Base-by-base conservation (phyloP, 2,329 filamentous ascomycete species). In the Annulohypoxylon truncatum region DNA sequence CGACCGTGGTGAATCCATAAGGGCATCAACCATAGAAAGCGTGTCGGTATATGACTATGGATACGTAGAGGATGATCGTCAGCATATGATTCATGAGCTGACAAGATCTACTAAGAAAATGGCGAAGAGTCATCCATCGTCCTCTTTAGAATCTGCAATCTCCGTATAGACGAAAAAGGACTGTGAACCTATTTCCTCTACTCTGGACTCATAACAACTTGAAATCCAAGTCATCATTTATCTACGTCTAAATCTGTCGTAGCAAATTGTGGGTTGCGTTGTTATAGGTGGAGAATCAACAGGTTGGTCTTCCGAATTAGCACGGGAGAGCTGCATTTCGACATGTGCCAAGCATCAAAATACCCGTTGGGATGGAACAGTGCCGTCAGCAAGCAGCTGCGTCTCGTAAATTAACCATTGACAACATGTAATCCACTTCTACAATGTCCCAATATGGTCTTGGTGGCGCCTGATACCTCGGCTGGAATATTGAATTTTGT, bases 391-490 rank as follows among this genome's bases (percentile, higher is more conserved):
- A 67, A 67, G 67, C 63, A 66, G 57, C 59, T 67, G 64, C 56
- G 26, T 65, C 64, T 74, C 74, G 72, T 73, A 75, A 72, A 72
- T 57, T 53, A 64, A 58, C 70, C 72, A 74, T 70, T 68, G 58
- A 59, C 33, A 51, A 53, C 20, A 54, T 55, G 47, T 44, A 67
- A 61, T 58, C 56, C 54, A 59, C 42, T 52, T 48, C 38, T 58
- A 51, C 47, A 40, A 60, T 42, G 60, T 67, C 63, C 61, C 42
- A 66, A 64, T 64, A 28, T 54, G 35, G 42, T 48, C 47, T 60
- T 65, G 48, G 66, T 51, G 38, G 58, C 61, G 46, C 56, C 33
- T 57, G 9, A 28, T 44, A 54, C 26, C 47, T 24, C 48, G 50
- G 56, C 61, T 64, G n/a, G 22, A 47, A 28, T 28, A 29, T 42